Percentiles rank a stretch among this genome's conserved stretches.
Conservation (phyloP, 768 basidiomycete genomes). For the Coprinopsis strossmayeri region DNA sequence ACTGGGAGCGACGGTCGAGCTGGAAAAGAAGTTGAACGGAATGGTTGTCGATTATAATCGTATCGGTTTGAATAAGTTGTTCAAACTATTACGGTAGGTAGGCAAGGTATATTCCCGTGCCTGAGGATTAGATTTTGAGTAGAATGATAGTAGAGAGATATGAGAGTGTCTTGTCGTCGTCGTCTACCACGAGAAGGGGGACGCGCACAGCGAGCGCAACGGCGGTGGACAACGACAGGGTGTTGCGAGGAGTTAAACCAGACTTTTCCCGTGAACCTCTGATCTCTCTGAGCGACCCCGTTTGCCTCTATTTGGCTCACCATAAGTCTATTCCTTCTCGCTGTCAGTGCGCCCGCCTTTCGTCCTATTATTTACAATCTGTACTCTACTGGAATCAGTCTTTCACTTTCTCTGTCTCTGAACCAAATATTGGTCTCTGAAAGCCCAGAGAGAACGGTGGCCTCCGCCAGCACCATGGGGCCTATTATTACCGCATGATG, state of each 20-base stretch:
- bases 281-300: neutral
- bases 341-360: too few relatives aligned
- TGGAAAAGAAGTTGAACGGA: constrained; percentile 6
- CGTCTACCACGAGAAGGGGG: neutral
- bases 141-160: neutral
- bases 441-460: too few relatives aligned
- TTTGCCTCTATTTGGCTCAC: constrained; percentile 8
- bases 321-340: neutral
- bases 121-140: constrained; percentile 7
- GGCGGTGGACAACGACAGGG: neutral
- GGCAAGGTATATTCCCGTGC: neutral
- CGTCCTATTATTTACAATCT: too few relatives aligned
- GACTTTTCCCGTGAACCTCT: neutral
- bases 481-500: too few relatives aligned
- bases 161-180: neutral
- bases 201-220: too few relatives aligned
- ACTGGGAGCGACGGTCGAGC: neutral
- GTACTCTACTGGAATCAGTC: too few relatives aligned
- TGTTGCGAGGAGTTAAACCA: neutral
- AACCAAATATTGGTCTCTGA: too few relatives aligned
- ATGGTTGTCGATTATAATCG: constrained; percentile 2
- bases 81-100: neutral
- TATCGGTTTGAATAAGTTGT: neutral
- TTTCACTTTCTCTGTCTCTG: too few relatives aligned
- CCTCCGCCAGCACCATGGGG: neutral